Conservation (phyloP, 495 filamentous ascomycete genomes). For the Lophium mytilinum region DNA sequence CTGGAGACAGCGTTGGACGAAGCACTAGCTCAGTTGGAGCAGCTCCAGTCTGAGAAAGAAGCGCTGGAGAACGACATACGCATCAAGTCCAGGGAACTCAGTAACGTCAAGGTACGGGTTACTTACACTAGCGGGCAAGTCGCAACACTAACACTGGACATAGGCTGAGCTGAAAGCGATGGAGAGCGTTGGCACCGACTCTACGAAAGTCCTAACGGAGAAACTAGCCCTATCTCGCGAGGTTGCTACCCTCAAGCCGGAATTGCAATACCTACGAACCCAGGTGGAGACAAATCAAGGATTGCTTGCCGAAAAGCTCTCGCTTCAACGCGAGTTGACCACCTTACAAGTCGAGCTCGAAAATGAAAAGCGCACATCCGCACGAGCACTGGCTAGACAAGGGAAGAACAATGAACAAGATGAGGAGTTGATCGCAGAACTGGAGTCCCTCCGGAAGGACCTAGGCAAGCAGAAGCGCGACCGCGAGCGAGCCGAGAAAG, state of each 20-base stretch:
- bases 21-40: constrained; percentile 49
- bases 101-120: constrained; percentile 55
- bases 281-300: constrained; percentile 59
- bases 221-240: constrained; percentile 69
- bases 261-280: constrained; percentile 67
- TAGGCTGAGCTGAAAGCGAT: constrained; percentile 62
- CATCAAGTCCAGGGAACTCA: constrained; percentile 52
- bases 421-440: constrained; percentile 16
- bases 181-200: constrained; percentile 53
- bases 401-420: constrained; percentile 23
- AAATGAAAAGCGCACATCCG: constrained; percentile 61
- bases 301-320: constrained; percentile 63
- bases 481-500: constrained; percentile 35
- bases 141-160: constrained; percentile 5
- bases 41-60: constrained; percentile 47
- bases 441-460: constrained; percentile 34
- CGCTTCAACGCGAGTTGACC: constrained; percentile 64
- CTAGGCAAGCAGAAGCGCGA: constrained; percentile 40
- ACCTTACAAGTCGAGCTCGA: constrained; percentile 72
- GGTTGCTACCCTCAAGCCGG: constrained; percentile 59
- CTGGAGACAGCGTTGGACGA: constrained; percentile 46
- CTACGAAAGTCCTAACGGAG: constrained; percentile 62
- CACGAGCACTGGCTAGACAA: constrained; percentile 48
- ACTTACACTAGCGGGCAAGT: not conserved
- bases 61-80: constrained; percentile 49